These are phyloP conservation scores for Scheffersomyces titani DNA, from an alignment of 1,139 yeast genomes.

Conservation along the genomic window DNA sequence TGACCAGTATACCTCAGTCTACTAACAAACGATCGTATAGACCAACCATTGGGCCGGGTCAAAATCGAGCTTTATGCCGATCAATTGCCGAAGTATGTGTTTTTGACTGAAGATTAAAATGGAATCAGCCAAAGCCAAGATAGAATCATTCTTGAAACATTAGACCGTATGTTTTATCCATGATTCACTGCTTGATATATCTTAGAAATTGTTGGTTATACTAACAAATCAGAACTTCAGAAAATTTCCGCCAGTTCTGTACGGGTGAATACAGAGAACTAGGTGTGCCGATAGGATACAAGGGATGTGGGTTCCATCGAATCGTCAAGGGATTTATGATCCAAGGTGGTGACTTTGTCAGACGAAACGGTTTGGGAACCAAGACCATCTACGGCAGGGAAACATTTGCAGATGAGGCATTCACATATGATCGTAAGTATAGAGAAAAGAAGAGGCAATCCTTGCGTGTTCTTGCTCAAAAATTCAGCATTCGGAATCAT, in stretches of 20 bases:
- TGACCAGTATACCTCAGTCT: neutral
- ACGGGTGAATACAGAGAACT: constrained; percentile 50
- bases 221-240: constrained; percentile 39
- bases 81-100: constrained; percentile 38
- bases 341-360: constrained; percentile 45
- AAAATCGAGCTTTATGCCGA: constrained; percentile 45
- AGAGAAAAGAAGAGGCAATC: constrained; percentile 1
- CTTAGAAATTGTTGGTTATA: constrained; percentile 1
- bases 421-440: constrained; percentile 23
- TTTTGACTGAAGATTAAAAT: neutral
- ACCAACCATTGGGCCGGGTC: constrained; percentile 21
- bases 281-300: constrained; percentile 34
- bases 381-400: constrained; percentile 35
- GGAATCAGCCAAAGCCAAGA: too few species aligned
- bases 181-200: neutral
- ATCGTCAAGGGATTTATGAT: constrained; percentile 23
- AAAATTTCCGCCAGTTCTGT: constrained; percentile 56
- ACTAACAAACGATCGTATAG: neutral
- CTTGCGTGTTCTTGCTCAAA: neutral
- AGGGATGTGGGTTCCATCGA: constrained; percentile 20
- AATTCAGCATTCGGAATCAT: neutral
- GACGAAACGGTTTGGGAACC: constrained; percentile 48
- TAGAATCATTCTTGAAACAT: neutral
- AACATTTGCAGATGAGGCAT: constrained; percentile 33
- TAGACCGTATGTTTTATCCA: neutral